A percentile compares a stretch with the other conserved stretches of the same genome.
These are phyloP conservation scores for Ascochyta koolunga DNA, from an alignment of 2,329 filamentous ascomycete species.

Conservation along the genomic window DNA sequence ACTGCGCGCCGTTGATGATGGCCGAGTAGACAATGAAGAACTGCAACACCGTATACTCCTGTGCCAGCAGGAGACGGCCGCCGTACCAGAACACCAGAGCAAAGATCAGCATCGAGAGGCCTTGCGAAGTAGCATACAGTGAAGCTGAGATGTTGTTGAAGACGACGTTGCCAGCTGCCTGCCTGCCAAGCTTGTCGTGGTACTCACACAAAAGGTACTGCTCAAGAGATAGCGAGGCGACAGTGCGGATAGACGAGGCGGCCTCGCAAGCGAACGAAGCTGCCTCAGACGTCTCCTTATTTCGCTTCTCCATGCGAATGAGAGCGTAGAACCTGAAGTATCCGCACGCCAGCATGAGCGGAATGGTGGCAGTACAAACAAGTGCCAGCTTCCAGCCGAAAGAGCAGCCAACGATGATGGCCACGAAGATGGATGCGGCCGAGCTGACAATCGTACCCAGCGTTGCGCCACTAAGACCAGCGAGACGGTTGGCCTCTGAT, in stretches of 20 bases:
- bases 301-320: slow-evolving; percentile 79
- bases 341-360: slow-evolving; percentile 77
- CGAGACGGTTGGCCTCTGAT: slow-evolving; percentile 84
- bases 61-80: slow-evolving; percentile 36
- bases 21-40: slow-evolving; percentile 93
- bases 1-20: slow-evolving; percentile 90
- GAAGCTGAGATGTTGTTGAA: slow-evolving; percentile 78
- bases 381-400: slow-evolving; percentile 90
- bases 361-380: slow-evolving; percentile 80
- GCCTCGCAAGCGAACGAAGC: slow-evolving; percentile 93
- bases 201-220: slow-evolving; percentile 78
- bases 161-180: slow-evolving; percentile 71
- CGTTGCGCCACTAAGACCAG: slow-evolving; percentile 85
- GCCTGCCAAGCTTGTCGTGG: slow-evolving; percentile 68
- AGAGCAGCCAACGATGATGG: slow-evolving; percentile 70
- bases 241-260: slow-evolving; percentile 90
- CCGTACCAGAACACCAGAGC: slow-evolving; percentile 50
- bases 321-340: slow-evolving; percentile 90
- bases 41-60: slow-evolving; percentile 73
- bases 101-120: slow-evolving; percentile 61
- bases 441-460: slow-evolving; percentile 87
- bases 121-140: slow-evolving; percentile 85
- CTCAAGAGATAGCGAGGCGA: slow-evolving; percentile 91
- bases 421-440: slow-evolving; percentile 75
- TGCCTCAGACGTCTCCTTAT: slow-evolving; percentile 76